phyloP scores from a whole-genome alignment of 2,329 filamentous ascomycete genomes.

The Cladosporium sp. region DNA sequence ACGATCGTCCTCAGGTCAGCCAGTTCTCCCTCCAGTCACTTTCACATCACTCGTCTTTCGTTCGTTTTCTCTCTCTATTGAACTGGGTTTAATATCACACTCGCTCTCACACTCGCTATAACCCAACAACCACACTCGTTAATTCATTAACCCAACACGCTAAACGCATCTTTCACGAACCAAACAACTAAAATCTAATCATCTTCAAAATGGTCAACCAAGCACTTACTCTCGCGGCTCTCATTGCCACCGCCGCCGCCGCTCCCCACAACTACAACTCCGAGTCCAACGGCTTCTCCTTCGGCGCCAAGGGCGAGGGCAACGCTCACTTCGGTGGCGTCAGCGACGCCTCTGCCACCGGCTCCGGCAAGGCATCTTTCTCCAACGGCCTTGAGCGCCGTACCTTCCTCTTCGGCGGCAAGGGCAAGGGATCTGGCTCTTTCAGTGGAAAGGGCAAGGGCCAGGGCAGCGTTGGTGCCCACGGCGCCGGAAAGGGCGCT shows the following conservation, averaged over 20 bases:
- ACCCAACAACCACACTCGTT: background rate
- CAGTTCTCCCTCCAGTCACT: constrained; percentile 4
- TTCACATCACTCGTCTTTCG: constrained; percentile 2
- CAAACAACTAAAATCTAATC: constrained; percentile 3
- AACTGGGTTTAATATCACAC: constrained; percentile 9
- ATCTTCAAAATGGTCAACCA: constrained; percentile 11
- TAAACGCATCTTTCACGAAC: background rate
- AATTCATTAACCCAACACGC: background rate
- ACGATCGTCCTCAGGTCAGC: background rate
- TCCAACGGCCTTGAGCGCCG: constrained; percentile 2
- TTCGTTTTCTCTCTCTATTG: constrained; percentile 8
- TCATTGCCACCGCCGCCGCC: constrained; percentile 4
- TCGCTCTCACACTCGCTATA: constrained; percentile 10
- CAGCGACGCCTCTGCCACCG: background rate
- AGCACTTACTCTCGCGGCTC: constrained; percentile 9
- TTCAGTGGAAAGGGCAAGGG: background rate
- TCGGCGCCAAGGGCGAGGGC: background rate
- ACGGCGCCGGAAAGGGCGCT: background rate
- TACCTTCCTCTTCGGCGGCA: constrained; percentile 6
- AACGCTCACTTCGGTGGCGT: background rate
- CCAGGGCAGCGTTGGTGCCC: background rate
- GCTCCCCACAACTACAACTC: constrained; percentile 1
- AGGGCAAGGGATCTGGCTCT: background rate
- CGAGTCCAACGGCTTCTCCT: constrained; percentile 1
- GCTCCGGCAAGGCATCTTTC: background rate